Evolutionary conservation across 2,329 filamentous ascomycete species (phyloP).

Genomic region (Colletotrichum sp.): DNA sequence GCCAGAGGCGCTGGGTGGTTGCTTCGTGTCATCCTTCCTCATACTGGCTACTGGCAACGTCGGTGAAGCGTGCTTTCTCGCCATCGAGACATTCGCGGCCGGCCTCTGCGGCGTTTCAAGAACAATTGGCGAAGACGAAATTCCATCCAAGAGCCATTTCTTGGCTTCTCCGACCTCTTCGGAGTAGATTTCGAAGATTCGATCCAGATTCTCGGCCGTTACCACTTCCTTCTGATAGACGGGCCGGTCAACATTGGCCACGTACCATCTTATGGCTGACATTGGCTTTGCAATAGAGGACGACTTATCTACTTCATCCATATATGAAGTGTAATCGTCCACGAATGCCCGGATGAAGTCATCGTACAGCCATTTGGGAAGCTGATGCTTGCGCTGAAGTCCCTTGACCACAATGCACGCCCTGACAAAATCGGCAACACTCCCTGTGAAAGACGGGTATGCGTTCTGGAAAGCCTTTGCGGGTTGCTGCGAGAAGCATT

Average conservation of each 20-base stretch:
- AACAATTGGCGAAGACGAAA: background rate
- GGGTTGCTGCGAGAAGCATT: conserved; percentile 24
- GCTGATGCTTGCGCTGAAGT: conserved; percentile 33
- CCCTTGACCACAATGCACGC: conserved; percentile 49
- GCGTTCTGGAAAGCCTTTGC: conserved; percentile 42
- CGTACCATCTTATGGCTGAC: conserved; percentile 48
- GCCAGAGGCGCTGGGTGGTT: background rate
- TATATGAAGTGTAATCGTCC: conserved; percentile 46
- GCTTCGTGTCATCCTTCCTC: background rate
- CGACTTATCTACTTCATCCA: conserved; percentile 26
- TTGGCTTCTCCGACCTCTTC: conserved; percentile 23
- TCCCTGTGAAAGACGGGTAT: conserved; percentile 50
- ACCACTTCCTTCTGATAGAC: conserved; percentile 33
- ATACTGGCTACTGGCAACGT: background rate
- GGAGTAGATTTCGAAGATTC: conserved; percentile 37
- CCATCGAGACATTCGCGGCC: background rate
- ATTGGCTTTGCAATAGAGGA: conserved; percentile 30
- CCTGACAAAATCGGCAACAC: conserved; percentile 44
- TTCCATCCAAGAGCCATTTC: background rate
- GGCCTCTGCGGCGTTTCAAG: background rate
- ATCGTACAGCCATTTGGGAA: conserved; percentile 54
- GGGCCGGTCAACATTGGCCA: conserved; percentile 25
- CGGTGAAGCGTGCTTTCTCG: background rate
- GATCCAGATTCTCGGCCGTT: conserved; percentile 36
- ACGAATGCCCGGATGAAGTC: conserved; percentile 55